Evolutionary conservation across 257 asterid genomes (phyloP), one percentile per base, ranked within the genome.

Genomic region (Penstemon davidsonii): DNA sequence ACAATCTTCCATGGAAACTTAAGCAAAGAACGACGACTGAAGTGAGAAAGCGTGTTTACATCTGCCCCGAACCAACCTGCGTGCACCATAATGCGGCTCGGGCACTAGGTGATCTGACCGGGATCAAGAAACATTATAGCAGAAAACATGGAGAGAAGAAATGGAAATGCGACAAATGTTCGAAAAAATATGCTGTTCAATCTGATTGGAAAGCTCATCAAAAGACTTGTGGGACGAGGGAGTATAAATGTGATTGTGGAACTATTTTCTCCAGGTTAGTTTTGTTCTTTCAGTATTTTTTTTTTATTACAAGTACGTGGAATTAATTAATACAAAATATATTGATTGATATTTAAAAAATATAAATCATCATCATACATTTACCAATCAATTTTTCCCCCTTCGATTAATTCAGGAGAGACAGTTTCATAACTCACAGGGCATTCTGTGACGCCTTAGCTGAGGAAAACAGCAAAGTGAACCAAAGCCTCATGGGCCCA

Each of bases 181-280:
- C 95, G 0, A 91, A 88, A 71, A 86, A 83, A 62, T 91, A 91
- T 44, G 97, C 97, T 0, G 97, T 91, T 44, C 96, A 88, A 52
- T 91, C 97, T 2, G 97, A 91, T 38, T 88, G 96, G 96, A 91
- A 88, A 71, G 97, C 96, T 42, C 97, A 91, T 45, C 96, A 86
- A 8, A 91, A 91, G 84, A 91, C 96, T 58, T 91, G 97, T 61
- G 97, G 97, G 5, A 88, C 97, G 0, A 73, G 96, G 60, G 96
- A 88, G 13, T 86, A 91, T 38, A 88, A 88, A 66, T 91, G 97
- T 65, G 96, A 88, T 65, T 91, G 97, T 68, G 97, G 97, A n/a
- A 86, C 96, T 75, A 88, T 91, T 63, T 91, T 91, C 81, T 91
- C 97, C 36, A 90, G 96, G 97, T 90, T 4, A 4, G 43, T 59